Evolutionary conservation across 129 eudicot genomes (phyloP), one percentile per base, ranked within the genome.

Genomic region (Artemisia argyi): DNA sequence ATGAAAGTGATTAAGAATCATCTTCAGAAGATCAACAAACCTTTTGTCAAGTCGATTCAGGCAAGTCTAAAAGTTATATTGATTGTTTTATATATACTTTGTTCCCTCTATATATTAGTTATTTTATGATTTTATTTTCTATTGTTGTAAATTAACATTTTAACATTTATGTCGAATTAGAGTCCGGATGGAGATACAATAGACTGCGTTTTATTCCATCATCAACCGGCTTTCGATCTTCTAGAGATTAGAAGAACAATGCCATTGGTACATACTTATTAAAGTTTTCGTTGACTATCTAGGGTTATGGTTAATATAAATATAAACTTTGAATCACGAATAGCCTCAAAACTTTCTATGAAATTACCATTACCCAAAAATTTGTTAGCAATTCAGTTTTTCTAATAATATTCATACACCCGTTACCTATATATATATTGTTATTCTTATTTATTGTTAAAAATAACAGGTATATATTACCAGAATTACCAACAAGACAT

Each of bases 1-100:
- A 52, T 11, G 15, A 15, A 52, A 5, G 15, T 13, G 57, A 14
- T 52, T 52, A 52, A 52, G 18, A 17, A 15, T 52, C 57, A 52
- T 52, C 57, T 52, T 52, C n/a, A 14, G n/a, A 52, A 52, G 18
- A 52, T 52, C 9, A 52, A 52, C 57, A 52, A 52, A 19, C 57
- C 57, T 52, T 52, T 15, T 52, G 57, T 52, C 57, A 52, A 52
- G 57, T 52, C 57, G 18, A 52, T 52, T 15, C n/a, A 52, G 57
- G 57, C 18, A 52, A 39, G 46, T 39, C 10, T 39, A 8, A 39
- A 39, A 39, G 2, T 39, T 7, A 39, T 35, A 9, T 35, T 6
- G 42, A 35, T 6, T 35, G 42, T 35, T 35, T 35, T 35, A 7
- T 52, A 13, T 12, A 13, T 15, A 5, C 9, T 32, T 30, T 32